A percentile compares a stretch with the other conserved stretches of the same genome.
Conservation (phyloP, 257 asterid species). For the Scutellaria minor region DNA sequence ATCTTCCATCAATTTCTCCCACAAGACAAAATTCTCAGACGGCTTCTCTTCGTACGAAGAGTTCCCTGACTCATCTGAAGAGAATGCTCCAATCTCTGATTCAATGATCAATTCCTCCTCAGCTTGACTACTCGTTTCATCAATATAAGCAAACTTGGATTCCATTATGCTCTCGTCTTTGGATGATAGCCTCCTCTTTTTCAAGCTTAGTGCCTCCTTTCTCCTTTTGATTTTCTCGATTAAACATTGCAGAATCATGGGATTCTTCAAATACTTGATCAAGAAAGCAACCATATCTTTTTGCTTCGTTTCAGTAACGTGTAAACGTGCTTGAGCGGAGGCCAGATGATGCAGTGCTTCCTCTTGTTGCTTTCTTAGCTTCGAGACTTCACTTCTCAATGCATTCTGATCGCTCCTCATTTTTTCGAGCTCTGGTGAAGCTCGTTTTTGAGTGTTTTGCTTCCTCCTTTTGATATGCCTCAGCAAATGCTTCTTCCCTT, state of each 20-base stretch:
- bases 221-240: constrained; percentile 46
- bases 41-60: constrained; percentile 45
- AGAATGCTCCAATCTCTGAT: constrained; percentile 46
- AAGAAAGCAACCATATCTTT: constrained; percentile 51
- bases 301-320: constrained; percentile 51
- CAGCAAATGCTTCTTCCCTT: constrained; percentile 79
- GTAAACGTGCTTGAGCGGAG: constrained; percentile 51
- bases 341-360: constrained; percentile 47
- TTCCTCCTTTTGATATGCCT: constrained; percentile 78
- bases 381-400: constrained; percentile 50
- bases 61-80: constrained; percentile 10
- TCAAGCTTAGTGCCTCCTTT: constrained; percentile 27
- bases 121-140: no score
- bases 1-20: constrained; percentile 95
- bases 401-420: constrained; percentile 48
- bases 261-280: constrained; percentile 59
- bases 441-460: constrained; percentile 42
- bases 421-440: constrained; percentile 53
- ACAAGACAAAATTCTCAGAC: constrained; percentile 72
- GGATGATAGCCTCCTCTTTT: constrained; percentile 32
- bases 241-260: constrained; percentile 43
- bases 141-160: no score
- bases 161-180: no score
- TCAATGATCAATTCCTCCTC: constrained; percentile 34
- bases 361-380: constrained; percentile 70